Percentiles rank a stretch among this genome's conserved stretches.
Evolutionary conservation across 2,329 filamentous ascomycete genomes (phyloP).

Genomic region (Penicillium sp.): DNA sequence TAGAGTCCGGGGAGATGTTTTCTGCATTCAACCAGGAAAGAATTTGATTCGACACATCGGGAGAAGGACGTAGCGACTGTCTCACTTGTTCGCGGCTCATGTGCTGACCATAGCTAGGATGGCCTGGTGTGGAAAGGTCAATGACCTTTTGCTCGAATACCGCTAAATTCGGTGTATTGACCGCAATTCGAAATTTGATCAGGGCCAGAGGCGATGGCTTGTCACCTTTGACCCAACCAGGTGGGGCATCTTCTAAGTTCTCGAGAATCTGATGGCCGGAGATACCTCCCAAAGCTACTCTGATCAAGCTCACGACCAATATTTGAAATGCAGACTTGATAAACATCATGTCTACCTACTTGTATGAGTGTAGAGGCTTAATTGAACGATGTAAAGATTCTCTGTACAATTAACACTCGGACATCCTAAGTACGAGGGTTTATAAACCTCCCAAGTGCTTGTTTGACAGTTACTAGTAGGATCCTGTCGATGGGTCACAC

Average conservation of each 20-base stretch:
- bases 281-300: background rate
- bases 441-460: background rate
- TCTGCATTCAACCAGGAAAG: constrained; percentile 57
- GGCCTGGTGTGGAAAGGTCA: constrained; percentile 61
- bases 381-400: background rate
- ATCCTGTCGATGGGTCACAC: background rate
- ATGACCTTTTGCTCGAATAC: constrained; percentile 60
- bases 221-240: constrained; percentile 33
- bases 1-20: constrained; percentile 46
- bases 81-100: constrained; percentile 62
- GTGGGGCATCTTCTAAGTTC: constrained; percentile 28
- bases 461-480: background rate
- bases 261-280: constrained; percentile 28
- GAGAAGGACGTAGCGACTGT: constrained; percentile 53
- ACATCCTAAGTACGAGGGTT: no score
- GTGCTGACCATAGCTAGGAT: constrained; percentile 61
- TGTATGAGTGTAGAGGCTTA: background rate
- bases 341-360: background rate
- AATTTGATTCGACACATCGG: constrained; percentile 51
- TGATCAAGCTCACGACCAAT: constrained; percentile 12
- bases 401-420: background rate
- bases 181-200: constrained; percentile 52
- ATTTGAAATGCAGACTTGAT: background rate
- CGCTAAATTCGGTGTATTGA: constrained; percentile 50
- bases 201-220: constrained; percentile 35